A percentile compares a stretch with the other conserved stretches of the same genome.
These are phyloP conservation scores for Parachlorella kessleri DNA, from an alignment of 139 green algal species.

Conservation along the genomic window DNA sequence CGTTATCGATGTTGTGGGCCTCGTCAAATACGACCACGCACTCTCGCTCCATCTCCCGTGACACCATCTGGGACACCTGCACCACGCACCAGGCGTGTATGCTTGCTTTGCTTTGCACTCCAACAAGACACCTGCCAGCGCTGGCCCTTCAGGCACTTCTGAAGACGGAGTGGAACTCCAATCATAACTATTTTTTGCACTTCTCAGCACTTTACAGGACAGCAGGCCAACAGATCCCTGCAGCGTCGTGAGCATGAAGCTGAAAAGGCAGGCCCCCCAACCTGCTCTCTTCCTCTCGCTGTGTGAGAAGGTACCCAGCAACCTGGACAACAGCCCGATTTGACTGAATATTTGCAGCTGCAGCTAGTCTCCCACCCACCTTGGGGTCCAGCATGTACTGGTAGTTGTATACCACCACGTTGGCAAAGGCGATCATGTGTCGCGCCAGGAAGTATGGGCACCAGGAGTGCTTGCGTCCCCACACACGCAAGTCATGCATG, in stretches of 20 bases:
- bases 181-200: not conserved
- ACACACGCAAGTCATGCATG: constrained; percentile 81
- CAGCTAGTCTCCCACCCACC: too few relatives aligned
- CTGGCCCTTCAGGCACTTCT: too few relatives aligned
- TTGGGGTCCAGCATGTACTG: constrained; percentile 99
- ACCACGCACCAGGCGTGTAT: not conserved
- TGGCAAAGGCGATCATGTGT: constrained; percentile 95
- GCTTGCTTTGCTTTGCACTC: too few relatives aligned
- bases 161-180: too few relatives aligned
- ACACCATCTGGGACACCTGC: constrained; percentile 87
- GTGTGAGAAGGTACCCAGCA: too few relatives aligned
- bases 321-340: too few relatives aligned
- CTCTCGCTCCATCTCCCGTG: constrained; percentile 96
- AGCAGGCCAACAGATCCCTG: too few relatives aligned
- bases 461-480: constrained; percentile 90
- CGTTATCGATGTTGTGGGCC: constrained; percentile 99
- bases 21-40: constrained; percentile 99
- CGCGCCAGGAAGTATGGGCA: constrained; percentile 99
- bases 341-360: too few relatives aligned
- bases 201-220: not conserved
- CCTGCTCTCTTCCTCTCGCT: too few relatives aligned
- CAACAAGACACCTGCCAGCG: too few relatives aligned
- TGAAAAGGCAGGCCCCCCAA: too few relatives aligned
- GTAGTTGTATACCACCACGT: constrained; percentile 99
- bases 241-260: too few relatives aligned